phyloP scores from a whole-genome alignment of 2,329 filamentous ascomycete genomes.

The Amauroascus verrucosus region DNA sequence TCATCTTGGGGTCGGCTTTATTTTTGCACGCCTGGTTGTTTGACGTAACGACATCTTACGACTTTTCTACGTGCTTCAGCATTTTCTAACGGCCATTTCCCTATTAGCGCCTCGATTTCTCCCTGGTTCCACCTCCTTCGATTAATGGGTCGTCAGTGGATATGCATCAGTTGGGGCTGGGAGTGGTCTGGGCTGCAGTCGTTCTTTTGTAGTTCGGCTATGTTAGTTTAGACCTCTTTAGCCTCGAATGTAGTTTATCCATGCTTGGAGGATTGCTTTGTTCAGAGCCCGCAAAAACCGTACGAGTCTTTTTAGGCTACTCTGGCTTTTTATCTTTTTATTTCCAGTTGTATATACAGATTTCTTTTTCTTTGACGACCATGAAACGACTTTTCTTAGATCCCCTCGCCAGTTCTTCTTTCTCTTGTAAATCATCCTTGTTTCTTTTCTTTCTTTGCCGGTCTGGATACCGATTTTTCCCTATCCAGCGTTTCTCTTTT shows the following conservation, averaged over 20 bases:
- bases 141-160: neutral
- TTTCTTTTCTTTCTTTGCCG: neutral
- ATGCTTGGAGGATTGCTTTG: neutral
- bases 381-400: constrained; percentile 11
- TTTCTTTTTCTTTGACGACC: constrained; percentile 2
- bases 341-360: constrained; percentile 8
- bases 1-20: neutral
- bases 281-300: neutral
- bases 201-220: constrained; percentile 13
- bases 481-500: neutral
- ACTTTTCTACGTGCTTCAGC: neutral
- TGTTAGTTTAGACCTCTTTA: constrained; percentile 13
- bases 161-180: constrained; percentile 8
- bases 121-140: neutral
- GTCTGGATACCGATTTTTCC: neutral
- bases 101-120: neutral
- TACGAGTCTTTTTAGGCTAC: neutral
- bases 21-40: neutral
- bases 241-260: constrained; percentile 8
- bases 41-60: constrained; percentile 3
- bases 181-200: constrained; percentile 12
- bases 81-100: neutral
- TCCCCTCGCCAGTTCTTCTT: neutral
- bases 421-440: neutral
- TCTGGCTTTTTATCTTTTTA: neutral